These are phyloP conservation scores for Alloascoidea africana DNA, from an alignment of 805 yeast species.

Conservation along the genomic window DNA sequence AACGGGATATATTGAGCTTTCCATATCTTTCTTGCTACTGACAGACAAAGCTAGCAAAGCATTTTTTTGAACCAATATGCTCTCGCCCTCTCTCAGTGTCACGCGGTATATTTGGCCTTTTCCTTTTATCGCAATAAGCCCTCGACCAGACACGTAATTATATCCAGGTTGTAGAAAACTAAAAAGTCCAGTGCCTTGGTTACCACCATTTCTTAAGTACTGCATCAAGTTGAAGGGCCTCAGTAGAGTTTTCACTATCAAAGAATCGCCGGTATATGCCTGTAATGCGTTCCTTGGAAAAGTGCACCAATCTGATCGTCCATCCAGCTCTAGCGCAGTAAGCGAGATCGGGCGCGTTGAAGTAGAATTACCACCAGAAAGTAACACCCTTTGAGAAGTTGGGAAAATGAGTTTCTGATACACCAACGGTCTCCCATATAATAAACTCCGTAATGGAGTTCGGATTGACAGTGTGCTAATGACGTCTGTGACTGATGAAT, in stretches of 20 bases:
- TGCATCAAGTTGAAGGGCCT: neutral
- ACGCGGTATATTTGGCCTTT: slow-evolving; percentile 16
- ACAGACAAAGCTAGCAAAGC: slow-evolving; percentile 4
- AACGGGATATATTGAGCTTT: neutral
- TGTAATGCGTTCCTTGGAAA: slow-evolving; percentile 1
- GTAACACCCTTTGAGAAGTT: neutral
- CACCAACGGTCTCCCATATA: neutral
- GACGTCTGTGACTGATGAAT: neutral
- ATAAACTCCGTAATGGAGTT: neutral
- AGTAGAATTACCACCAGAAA: neutral
- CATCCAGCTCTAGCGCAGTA: slow-evolving; percentile 1
- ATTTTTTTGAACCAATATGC: slow-evolving; percentile 12
- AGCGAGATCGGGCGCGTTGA: neutral
- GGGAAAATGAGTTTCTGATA: neutral
- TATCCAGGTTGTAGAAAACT: neutral
- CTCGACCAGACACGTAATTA: slow-evolving; percentile 9
- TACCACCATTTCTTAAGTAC: too few species aligned
- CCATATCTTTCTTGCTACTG: neutral
- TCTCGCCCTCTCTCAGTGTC: slow-evolving; percentile 11
- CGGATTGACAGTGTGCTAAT: neutral
- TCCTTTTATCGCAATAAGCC: slow-evolving; percentile 17
- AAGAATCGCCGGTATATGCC: neutral
- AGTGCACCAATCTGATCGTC: neutral
- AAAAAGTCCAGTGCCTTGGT: neutral
- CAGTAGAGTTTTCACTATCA: neutral